Conservation (phyloP, 2,329 filamentous ascomycete genomes). For the Neonectria punicea region DNA sequence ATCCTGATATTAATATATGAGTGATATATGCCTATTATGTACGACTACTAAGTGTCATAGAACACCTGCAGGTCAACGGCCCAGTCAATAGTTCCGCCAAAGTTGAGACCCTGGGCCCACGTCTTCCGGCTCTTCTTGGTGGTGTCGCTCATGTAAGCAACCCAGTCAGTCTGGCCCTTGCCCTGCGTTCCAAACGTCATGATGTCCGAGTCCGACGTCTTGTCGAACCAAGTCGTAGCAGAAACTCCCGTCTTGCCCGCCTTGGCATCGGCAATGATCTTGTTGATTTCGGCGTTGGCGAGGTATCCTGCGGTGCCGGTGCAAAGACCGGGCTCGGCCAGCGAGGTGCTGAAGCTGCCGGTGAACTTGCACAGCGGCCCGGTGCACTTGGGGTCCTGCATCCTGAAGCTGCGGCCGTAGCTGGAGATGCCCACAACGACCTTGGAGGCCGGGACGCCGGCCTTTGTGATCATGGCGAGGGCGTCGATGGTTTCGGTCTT, state of each 20-base stretch:
- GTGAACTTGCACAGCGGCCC: conserved; percentile 41
- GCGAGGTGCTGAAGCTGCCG: conserved; percentile 36
- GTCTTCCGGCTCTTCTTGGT: conserved; percentile 38
- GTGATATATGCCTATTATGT: conserved; percentile 10
- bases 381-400: conserved; percentile 40
- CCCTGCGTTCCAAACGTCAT: conserved; percentile 36
- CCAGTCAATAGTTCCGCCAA: conserved; percentile 46
- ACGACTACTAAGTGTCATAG: conserved; percentile 18
- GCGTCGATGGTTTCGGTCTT: conserved; percentile 51
- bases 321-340: conserved; percentile 40
- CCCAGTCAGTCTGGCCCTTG: conserved; percentile 42
- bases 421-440: conserved; percentile 43
- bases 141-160: conserved; percentile 43
- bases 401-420: conserved; percentile 45
- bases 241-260: conserved; percentile 30
- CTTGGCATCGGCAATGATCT: conserved; percentile 39
- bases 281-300: conserved; percentile 43
- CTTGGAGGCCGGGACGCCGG: conserved; percentile 47
- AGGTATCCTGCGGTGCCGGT: conserved; percentile 42
- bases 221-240: conserved; percentile 34
- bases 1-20: conserved; percentile 1
- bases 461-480: conserved; percentile 51
- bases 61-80: conserved; percentile 44
- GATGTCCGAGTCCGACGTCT: conserved; percentile 38
- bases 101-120: conserved; percentile 39